Base-by-base conservation (phyloP, 1,284 basidiomycete genomes). In the Tylopilus sp. region DNA sequence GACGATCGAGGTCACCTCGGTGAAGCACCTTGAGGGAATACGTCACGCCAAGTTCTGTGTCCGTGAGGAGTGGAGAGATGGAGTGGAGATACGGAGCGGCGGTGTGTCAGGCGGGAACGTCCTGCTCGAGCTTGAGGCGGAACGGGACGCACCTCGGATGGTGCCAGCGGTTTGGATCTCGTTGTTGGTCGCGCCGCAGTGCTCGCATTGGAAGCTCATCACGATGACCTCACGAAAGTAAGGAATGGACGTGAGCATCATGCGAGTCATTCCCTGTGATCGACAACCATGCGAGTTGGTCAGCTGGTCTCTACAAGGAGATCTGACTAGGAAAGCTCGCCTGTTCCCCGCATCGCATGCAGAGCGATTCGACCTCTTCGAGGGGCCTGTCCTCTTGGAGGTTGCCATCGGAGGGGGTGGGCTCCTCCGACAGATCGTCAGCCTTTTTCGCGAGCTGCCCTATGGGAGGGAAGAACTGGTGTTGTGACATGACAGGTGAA, bases 201-300 rank as follows among this genome's bases (percentile, higher is more conserved):
- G 86, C 47, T 96, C 90, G 68, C 97, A 99, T 51, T 82, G 80
- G 75, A 99, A 99, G 37, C 92, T 95, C 81, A 95, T 93, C 51
- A 99, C 83, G 59, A 99, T 90, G 48, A 99, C 88, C 70, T 99
- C 92, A 49, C 84, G 79, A 74, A 99, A 99, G 74, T 89, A 99
- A 0, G 97, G 97, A 51, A 99, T 99, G 16, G 87, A 86, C 2
- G 96, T 99, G 48, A 99, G 77, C 56, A 99, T 81, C 64, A 99
- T 73, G 41, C 94, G 77, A 1, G 97, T 99, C n/a, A 76, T 75
- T 29, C 97, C 97, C 87, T 97, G 58, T 1, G 23, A 35, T 48
- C 18, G 37, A 19, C 25, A 26, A 46, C 70, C 67, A 69, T 49
- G 50, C 48, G 41, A 18, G 44, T 50, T 42, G 41, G 31, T 26